Evolutionary conservation across 192 early-diverging fungal species (phyloP), one percentile per base, ranked within the genome.

Genomic region (Coemansia sp.): DNA sequence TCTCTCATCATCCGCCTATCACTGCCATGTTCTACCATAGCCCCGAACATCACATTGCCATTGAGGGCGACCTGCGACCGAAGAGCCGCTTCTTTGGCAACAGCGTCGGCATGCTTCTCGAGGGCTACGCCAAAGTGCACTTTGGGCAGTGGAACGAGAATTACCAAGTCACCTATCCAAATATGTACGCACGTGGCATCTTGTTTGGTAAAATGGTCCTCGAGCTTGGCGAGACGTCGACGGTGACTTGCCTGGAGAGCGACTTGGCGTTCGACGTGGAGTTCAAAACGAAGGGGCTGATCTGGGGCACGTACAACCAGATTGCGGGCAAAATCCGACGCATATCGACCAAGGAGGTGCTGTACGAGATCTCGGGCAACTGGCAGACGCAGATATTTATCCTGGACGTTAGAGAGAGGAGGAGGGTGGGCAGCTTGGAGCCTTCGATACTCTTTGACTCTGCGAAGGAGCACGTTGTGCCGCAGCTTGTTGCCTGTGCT

Each of bases 1-100:
- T 95, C 9, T 91, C 92, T 36, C 96, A 98, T 79, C 93, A 96
- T 69, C 96, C 96, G 50, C 94, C 96, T 2, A 88, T 95, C 48
- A 93, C 92, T 0, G 88, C 91, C 26, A 92, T 87, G 70, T 92
- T 88, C 73, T 94, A 92, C 73, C 84, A 88, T 39, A 89, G 88
- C 62, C 94, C 95, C 5, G 88, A 92, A 33, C 88, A 94, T 65
- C 85, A 89, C 59, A 77, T 96, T 35, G 80, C 80, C 18, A 90
- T 97, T 35, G 61, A 81, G 45, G 95, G 95, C 13, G 92, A 95
- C 36, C 62, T 96, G 59, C 77, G 86, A 38, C 95, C 95, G 53
- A 92, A 91, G 66, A 92, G 93, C 16, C 90, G 88, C 37, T 96
- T 96, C 71, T 76, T 91, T 56, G 94, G 92, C 33, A 97, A 96